A percentile compares a stretch with the other conserved stretches of the same genome.
Evolutionary conservation across 176 grass and related monocot genomes (phyloP).

Genomic region (Thalia dealbata): DNA sequence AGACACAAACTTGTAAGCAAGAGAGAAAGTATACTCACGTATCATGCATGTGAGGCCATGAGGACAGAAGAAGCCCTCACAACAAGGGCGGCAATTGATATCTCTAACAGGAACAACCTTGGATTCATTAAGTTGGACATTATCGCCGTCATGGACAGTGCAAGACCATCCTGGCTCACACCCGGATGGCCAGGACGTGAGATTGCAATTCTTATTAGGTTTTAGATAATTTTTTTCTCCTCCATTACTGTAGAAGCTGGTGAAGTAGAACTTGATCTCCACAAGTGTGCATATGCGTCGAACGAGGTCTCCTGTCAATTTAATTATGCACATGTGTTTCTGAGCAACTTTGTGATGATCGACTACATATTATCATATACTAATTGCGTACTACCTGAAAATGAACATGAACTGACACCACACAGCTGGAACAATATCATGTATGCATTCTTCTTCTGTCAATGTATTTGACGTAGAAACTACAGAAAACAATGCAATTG

Average conservation of each 20-base stretch:
- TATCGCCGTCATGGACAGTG: slow-evolving; percentile 24
- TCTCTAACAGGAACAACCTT: slow-evolving; percentile 40
- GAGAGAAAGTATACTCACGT: slow-evolving; percentile 34
- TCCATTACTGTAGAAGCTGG: slow-evolving; percentile 42
- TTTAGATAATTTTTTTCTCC: slow-evolving; percentile 60
- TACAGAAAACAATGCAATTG: neutral
- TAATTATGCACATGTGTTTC: neutral
- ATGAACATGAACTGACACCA: neutral
- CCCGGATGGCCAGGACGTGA: slow-evolving; percentile 67
- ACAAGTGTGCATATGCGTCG: slow-evolving; percentile 64
- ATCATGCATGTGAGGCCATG: slow-evolving; percentile 94
- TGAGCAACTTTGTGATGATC: neutral
- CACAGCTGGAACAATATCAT: too few species aligned
- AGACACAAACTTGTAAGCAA: neutral
- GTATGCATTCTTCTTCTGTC: neutral
- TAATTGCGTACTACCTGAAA: neutral
- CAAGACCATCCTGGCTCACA: slow-evolving; percentile 85
- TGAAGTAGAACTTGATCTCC: slow-evolving; percentile 88
- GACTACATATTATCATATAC: neutral
- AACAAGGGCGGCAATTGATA: slow-evolving; percentile 44
- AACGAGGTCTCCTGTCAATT: slow-evolving; percentile 56
- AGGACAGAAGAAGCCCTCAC: slow-evolving; percentile 80
- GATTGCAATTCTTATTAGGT: slow-evolving; percentile 90
- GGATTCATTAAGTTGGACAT: slow-evolving; percentile 39
- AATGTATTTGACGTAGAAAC: neutral